phyloP scores from a whole-genome alignment of 768 basidiomycete species.

The Krasilnikovozyma curviuscula region DNA sequence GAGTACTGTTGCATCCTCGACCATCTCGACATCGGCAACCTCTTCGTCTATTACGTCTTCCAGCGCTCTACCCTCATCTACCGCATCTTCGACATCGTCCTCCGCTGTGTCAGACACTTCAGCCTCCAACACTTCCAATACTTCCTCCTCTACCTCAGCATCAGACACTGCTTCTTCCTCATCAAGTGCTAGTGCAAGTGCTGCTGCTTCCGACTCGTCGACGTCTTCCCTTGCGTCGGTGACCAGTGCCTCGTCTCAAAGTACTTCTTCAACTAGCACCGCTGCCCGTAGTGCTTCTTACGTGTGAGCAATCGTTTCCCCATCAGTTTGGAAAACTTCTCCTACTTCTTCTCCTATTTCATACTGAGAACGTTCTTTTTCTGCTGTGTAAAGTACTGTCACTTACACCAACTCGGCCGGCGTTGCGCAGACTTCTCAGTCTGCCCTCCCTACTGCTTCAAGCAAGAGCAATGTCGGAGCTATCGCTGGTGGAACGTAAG shows the following conservation, averaged over 20 bases:
- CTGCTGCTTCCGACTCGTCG: not conserved
- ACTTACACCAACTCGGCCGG: conserved; percentile 4
- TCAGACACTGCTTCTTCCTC: not conserved
- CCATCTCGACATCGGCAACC: no score
- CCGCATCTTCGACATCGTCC: not conserved
- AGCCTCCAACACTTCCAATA: not conserved
- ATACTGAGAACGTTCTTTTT: not conserved
- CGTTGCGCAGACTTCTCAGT: not conserved
- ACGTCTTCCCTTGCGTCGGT: not conserved
- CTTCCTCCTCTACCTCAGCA: not conserved
- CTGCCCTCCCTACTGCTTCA: not conserved
- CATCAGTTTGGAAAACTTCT: not conserved
- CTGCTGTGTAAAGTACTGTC: conserved; percentile 1
- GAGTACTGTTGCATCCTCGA: no score
- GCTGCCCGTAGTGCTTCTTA: not conserved
- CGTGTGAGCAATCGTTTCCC: not conserved
- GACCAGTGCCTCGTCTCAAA: not conserved
- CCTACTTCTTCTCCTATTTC: not conserved
- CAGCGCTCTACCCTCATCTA: not conserved
- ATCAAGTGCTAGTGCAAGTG: not conserved
- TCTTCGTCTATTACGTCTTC: not conserved
- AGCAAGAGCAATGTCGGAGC: conserved; percentile 8
- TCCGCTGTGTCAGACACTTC: not conserved
- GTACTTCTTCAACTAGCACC: not conserved
- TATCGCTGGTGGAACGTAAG: conserved; percentile 12